phyloP scores from a whole-genome alignment of 345 rosid species.

The Carallia brachiata region DNA sequence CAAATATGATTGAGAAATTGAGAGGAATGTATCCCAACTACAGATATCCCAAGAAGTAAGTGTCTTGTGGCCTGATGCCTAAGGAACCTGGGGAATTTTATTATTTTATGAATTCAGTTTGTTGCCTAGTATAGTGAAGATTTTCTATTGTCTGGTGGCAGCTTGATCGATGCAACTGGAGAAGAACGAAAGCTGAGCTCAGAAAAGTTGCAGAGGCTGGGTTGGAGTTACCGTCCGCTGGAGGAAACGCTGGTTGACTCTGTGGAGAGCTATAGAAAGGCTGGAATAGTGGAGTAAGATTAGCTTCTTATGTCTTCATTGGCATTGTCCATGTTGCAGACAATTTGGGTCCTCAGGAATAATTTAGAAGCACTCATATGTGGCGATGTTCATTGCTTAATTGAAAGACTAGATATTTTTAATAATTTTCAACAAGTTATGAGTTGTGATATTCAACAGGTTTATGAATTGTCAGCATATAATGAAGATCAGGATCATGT shows the following conservation, averaged over 20 bases:
- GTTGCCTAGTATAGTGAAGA: background rate
- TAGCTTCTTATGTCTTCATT: background rate
- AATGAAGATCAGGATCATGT: no score
- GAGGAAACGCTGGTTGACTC: conserved; percentile 38
- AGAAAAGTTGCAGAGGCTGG: conserved; percentile 28
- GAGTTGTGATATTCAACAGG: no score
- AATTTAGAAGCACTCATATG: background rate
- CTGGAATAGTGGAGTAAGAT: conserved; percentile 23
- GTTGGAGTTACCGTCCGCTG: conserved; percentile 35
- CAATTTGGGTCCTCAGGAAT: background rate
- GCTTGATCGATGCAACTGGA: conserved; percentile 19
- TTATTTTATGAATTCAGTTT: no score
- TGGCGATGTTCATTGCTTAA: no score
- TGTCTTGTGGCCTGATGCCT: background rate
- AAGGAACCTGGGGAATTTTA: background rate
- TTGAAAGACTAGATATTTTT: no score
- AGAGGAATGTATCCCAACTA: conserved; percentile 19
- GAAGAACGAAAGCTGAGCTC: conserved; percentile 21
- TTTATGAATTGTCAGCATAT: no score
- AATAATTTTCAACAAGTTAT: no score
- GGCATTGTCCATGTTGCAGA: background rate
- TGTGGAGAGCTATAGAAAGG: conserved; percentile 28
- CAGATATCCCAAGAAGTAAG: conserved; percentile 26
- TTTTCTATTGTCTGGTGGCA: background rate
- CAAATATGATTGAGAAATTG: conserved; percentile 23